These are phyloP conservation scores for Colletotrichum higginsianum DNA, from an alignment of 2,329 filamentous ascomycete genomes.

Conservation along the genomic window DNA sequence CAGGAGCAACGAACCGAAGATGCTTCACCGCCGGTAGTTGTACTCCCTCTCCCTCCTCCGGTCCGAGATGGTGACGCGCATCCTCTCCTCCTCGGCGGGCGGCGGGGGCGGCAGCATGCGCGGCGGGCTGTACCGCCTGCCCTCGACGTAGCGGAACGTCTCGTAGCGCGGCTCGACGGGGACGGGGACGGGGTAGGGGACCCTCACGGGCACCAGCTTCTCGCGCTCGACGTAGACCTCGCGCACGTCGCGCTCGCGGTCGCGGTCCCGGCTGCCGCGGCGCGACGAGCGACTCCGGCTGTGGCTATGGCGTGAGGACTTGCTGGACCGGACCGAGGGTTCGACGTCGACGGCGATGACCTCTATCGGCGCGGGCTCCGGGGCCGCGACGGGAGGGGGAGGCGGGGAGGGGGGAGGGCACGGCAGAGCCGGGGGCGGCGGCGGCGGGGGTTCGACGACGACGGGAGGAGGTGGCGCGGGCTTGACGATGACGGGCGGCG, in stretches of 20 bases:
- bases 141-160: conserved; percentile 69
- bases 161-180: conserved; percentile 57
- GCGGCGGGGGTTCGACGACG: conserved; percentile 41
- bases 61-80: conserved; percentile 54
- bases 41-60: conserved; percentile 52
- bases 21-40: conserved; percentile 22
- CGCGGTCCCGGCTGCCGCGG: conserved; percentile 43
- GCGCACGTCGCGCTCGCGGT: conserved; percentile 31
- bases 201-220: conserved; percentile 59
- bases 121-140: conserved; percentile 56
- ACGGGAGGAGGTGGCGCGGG: conserved; percentile 44
- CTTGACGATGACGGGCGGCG: conserved; percentile 46
- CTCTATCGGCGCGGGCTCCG: conserved; percentile 46
- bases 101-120: conserved; percentile 47
- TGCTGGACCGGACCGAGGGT: conserved; percentile 40
- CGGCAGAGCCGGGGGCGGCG: conserved; percentile 44
- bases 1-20: too few species aligned
- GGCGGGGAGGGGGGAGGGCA: conserved; percentile 48
- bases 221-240: conserved; percentile 70
- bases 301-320: conserved; percentile 45
- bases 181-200: conserved; percentile 58
- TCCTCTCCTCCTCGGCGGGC: conserved; percentile 51
- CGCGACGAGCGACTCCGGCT: conserved; percentile 49
- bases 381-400: conserved; percentile 40
- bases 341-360: conserved; percentile 49